Conservation (phyloP, 2,329 filamentous ascomycete species). For the Aspergillus eucalypticola region DNA sequence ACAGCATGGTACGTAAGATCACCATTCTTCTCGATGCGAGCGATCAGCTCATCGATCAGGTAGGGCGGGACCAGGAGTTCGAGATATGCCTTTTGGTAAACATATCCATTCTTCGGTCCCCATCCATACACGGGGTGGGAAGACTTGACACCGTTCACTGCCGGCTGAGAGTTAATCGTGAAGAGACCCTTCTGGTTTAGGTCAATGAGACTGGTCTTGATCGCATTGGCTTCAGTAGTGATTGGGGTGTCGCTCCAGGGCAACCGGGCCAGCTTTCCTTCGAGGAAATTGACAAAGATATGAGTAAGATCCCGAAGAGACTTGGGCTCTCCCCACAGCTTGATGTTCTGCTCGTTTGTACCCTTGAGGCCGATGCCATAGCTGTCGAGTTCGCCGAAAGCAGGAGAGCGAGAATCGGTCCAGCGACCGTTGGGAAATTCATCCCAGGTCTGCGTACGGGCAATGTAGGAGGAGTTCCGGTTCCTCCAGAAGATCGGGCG, state of each 20-base stretch:
- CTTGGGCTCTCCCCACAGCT: conserved; percentile 86
- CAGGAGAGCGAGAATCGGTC: conserved; percentile 94
- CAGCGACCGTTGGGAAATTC: conserved; percentile 98
- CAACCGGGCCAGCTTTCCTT: conserved; percentile 75
- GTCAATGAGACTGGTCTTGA: conserved; percentile 73
- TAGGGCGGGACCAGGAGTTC: conserved; percentile 85
- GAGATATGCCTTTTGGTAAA: conserved; percentile 97
- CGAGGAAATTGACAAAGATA: conserved; percentile 82
- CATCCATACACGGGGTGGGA: conserved; percentile 85
- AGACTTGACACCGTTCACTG: conserved; percentile 87
- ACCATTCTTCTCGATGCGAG: conserved; percentile 72
- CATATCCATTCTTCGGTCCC: conserved; percentile 92
- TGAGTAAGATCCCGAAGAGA: conserved; percentile 77
- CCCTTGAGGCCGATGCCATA: conserved; percentile 94
- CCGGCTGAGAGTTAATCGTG: conserved; percentile 96
- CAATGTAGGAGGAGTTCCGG: conserved; percentile 90
- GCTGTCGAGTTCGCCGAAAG: conserved; percentile 90
- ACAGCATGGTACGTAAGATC: conserved; percentile 95
- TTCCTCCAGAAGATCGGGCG: conserved; percentile 99
- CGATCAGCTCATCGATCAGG: conserved; percentile 73
- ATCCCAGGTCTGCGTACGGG: conserved; percentile 96
- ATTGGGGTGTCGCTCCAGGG: conserved; percentile 95
- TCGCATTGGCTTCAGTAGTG: conserved; percentile 74
- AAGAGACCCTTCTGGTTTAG: conserved; percentile 85
- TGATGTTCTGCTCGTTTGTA: conserved; percentile 92